Evolutionary conservation across 257 asterid species (phyloP), one percentile per base, ranked within the genome.

Genomic region (Fraxinus cuspidata): DNA sequence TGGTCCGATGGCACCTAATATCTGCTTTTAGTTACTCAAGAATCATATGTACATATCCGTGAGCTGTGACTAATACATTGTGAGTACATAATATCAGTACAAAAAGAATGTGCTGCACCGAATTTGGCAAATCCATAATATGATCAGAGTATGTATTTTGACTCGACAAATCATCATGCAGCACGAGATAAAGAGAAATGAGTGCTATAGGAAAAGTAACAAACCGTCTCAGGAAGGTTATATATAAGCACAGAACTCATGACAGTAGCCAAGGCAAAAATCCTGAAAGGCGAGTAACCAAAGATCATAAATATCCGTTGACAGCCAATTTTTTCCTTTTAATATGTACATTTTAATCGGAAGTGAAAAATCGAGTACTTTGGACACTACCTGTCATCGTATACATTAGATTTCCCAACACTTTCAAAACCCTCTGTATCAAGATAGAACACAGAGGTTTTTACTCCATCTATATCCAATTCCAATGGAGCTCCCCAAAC

Each of bases 401-500:
- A 96, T 66, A 96, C 96, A 78, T 93, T 96, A 72, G 99, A 93
- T 90, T 96, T 96, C 86, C 99, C 98, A 85, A 96, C 64, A 86
- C 97, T 96, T 90, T 96, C 98, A 87, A 96, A 93, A 72, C 99
- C 99, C 86, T 96, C 98, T 0, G 98, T 96, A 80, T 96, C 99
- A 70, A 96, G 97, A 89, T 88, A 96, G 87, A 96, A 87, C 75
- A 93, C 94, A 74, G 98, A 96, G 35, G 97, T 96, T 82, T 84
- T 92, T 63, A 90, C 92, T 81, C 99, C 98, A 81, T 77, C 81
- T 23, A 96, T 84, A 34, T 92, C 94, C 85, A 92, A 38, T 79
- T 89, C 96, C 16, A 90, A 4, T 74, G 97, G 99, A 80, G 88
- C 67, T 79, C 96, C 99, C 99, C 99, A 96, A 51, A 93, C 94